Evolutionary conservation across 2,329 filamentous ascomycete species (phyloP).

Genomic region (Ceratocystis eucalypticola): DNA sequence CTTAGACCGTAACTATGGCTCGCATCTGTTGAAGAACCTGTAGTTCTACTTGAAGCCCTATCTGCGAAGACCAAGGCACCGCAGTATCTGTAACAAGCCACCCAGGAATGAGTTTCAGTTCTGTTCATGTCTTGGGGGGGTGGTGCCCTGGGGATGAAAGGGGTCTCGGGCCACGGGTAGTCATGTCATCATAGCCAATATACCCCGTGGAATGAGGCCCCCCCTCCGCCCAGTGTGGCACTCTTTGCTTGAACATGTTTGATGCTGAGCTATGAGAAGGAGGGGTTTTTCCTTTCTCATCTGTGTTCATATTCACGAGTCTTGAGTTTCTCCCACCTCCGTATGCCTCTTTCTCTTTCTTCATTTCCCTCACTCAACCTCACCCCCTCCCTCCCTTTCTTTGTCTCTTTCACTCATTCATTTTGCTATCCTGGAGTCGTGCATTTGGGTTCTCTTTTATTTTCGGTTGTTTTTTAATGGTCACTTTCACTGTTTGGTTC

Average conservation of each 20-base stretch:
- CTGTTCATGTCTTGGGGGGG: neutral
- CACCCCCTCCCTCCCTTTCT: neutral
- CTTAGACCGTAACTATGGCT: constrained; percentile 25
- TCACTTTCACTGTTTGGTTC: neutral
- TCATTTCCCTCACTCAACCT: neutral
- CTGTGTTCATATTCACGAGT: neutral
- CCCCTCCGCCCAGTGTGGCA: neutral
- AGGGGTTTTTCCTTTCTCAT: neutral
- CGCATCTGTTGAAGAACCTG: too few relatives aligned
- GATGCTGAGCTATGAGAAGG: too few relatives aligned
- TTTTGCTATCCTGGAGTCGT: neutral
- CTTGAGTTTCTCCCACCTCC: neutral
- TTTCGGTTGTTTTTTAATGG: neutral
- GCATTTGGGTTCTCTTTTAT: neutral
- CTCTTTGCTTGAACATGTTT: too few relatives aligned
- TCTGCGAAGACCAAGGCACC: neutral
- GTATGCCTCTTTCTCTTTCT: neutral
- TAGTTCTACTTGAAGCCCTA: neutral
- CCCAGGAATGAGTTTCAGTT: neutral
- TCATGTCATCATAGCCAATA: neutral
- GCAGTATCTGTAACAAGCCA: neutral
- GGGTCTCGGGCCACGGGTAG: neutral
- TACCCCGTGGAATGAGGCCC: neutral
- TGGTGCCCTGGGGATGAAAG: too few relatives aligned
- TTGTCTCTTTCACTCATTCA: neutral